Conservation (phyloP, 495 filamentous ascomycete species). For the Baudoinia panamericana region DNA sequence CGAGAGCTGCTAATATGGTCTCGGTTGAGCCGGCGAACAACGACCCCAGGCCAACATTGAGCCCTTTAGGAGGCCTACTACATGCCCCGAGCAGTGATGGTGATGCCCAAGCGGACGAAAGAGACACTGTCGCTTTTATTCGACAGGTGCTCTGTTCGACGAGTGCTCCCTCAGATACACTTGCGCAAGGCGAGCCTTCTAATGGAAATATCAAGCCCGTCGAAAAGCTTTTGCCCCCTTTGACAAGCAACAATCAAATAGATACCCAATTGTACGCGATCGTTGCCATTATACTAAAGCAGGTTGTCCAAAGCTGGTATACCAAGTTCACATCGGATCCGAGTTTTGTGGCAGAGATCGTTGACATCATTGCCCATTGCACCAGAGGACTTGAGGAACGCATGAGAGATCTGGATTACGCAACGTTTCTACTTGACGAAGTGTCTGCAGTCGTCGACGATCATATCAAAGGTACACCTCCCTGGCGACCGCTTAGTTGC, state of each 20-base stretch:
- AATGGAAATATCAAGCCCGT: too few species aligned
- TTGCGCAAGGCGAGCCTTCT: too few species aligned
- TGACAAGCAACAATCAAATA: slow-evolving; percentile 85
- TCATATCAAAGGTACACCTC: slow-evolving; percentile 74
- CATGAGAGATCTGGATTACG: slow-evolving; percentile 65
- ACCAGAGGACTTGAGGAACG: slow-evolving; percentile 77
- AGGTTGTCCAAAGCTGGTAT: slow-evolving; percentile 89
- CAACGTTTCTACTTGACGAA: slow-evolving; percentile 76
- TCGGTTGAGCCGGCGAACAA: too few species aligned
- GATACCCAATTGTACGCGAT: slow-evolving; percentile 87
- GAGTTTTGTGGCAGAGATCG: slow-evolving; percentile 68
- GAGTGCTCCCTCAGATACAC: too few species aligned
- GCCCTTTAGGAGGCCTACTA: too few species aligned
- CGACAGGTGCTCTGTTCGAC: slow-evolving; percentile 49
- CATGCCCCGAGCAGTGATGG: too few species aligned
- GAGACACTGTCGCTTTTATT: slow-evolving; percentile 46
- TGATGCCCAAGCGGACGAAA: too few species aligned
- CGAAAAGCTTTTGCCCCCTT: slow-evolving; percentile 71
- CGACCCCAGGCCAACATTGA: too few species aligned
- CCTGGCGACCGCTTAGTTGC: too few species aligned
- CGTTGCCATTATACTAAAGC: slow-evolving; percentile 72
- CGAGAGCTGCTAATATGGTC: too few species aligned
- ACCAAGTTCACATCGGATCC: slow-evolving; percentile 80
- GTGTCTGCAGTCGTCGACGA: slow-evolving; percentile 67
- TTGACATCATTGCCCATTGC: slow-evolving; percentile 80